Base-by-base conservation (phyloP, 2,329 filamentous ascomycete species). In the Penicillium sp. region DNA sequence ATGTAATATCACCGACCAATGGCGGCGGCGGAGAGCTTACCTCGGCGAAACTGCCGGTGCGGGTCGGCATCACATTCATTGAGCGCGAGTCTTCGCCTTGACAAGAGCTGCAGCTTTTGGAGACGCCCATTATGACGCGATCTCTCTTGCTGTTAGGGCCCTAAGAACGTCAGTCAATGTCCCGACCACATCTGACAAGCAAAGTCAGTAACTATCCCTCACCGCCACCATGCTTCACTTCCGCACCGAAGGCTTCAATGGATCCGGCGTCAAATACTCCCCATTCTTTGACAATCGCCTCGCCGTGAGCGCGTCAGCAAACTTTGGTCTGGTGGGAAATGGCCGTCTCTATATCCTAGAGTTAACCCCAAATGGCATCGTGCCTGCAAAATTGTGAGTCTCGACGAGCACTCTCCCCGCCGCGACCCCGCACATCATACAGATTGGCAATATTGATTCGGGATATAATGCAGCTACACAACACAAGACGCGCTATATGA, bases 401-500 rank as follows among this genome's bases (percentile, higher is more conserved):
- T 42, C 60, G 5, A 23, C 23, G 12, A 47, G 11, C 21, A 30
- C 26, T 56, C 46, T 35, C 40, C 33, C 40, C 40, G 40, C 26
- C 18, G 45, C 42, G 45, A 52, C 54, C 46, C 49, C 50, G 58
- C 50, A 30, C 30, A 54, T 21, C 43, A 12, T 20, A 24, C n/a
- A 26, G 21, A 50, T 8, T 23, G 20, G 43, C n/a, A 46, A 21
- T 16, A 30, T 16, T 33, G 35, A 33, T 49, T 52, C 21, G 26
- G 30, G 20, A n/a, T 20, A 7, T 40, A 21, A 16, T 33, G 5
- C 63, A 93, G 89, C 69, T 99, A 93, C 77, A 93, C 97, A 68
- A 99, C 94, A 11, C 95, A 97, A 78, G 94, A 99, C 73, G 90
- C 92, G 46, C 87, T 97, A 62, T 99, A 96, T 74, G 94, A 99